Evolutionary conservation across 495 filamentous ascomycete species (phyloP).

Genomic region (Xylaria intraflava): DNA sequence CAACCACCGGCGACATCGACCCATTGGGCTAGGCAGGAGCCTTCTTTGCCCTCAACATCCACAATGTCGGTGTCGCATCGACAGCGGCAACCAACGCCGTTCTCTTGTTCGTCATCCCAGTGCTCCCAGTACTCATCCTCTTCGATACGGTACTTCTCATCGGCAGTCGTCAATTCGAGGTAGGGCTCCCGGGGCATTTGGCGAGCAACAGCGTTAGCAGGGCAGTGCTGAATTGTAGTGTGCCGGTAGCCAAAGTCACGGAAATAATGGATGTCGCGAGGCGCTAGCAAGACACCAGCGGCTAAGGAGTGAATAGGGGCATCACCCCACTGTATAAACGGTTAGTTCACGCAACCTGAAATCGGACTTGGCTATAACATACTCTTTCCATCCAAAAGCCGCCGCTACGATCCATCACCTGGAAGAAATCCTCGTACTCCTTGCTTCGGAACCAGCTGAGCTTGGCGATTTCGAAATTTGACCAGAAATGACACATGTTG

Average conservation of each 20-base stretch:
- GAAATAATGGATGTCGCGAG: conserved; percentile 94
- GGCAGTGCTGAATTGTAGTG: conserved; percentile 98
- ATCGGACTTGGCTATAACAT: conserved; percentile 29
- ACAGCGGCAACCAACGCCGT: conserved; percentile 95
- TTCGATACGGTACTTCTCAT: conserved; percentile 81
- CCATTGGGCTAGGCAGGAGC: conserved; percentile 93
- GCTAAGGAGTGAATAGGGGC: conserved; percentile 98
- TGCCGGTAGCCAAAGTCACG: conserved; percentile 98
- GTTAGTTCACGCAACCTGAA: conserved; percentile 3
- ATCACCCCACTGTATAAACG: conserved; percentile 77
- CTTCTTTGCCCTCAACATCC: conserved; percentile 94
- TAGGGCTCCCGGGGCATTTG: conserved; percentile 78
- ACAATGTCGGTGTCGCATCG: conserved; percentile 97
- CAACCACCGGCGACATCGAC: conserved; percentile 96
- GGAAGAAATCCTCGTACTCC: conserved; percentile 95
- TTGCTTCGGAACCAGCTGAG: conserved; percentile 95
- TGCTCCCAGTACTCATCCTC: conserved; percentile 97
- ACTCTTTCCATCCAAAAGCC: conserved; percentile 99
- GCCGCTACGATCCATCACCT: conserved; percentile 97
- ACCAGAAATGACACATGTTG: conserved; percentile 99
- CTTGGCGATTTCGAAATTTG: conserved; percentile 97
- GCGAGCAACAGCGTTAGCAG: conserved; percentile 86
- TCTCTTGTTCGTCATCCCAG: conserved; percentile 81
- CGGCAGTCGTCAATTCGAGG: conserved; percentile 75
- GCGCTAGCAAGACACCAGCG: conserved; percentile 76